These are phyloP conservation scores for Hansenula lynferdii DNA, from an alignment of 1,139 yeast genomes.

Conservation along the genomic window DNA sequence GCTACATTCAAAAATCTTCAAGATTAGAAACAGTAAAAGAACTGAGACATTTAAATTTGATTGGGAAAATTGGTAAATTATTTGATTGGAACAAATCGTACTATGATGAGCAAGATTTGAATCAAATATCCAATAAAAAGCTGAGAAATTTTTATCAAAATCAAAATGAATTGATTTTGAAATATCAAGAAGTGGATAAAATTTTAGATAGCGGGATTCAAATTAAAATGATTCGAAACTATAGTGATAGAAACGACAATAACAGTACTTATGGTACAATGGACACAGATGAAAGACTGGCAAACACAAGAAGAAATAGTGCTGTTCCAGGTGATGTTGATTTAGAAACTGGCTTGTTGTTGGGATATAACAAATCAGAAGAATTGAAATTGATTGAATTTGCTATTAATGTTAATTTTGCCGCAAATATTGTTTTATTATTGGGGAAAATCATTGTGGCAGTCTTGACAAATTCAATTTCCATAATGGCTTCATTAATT, in stretches of 20 bases:
- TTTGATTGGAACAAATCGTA: no score
- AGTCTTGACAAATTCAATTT: slow-evolving; percentile 59
- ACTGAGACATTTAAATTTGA: slow-evolving; percentile 15
- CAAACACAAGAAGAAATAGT: slow-evolving; percentile 22
- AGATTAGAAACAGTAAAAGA: slow-evolving; percentile 12
- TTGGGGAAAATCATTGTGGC: slow-evolving; percentile 62
- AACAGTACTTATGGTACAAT: slow-evolving; percentile 7
- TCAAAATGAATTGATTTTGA: slow-evolving; percentile 57
- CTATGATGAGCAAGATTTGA: slow-evolving; percentile 7
- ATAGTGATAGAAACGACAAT: slow-evolving; percentile 30
- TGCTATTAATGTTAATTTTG: slow-evolving; percentile 65
- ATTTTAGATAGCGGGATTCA: slow-evolving; percentile 72
- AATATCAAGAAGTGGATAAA: slow-evolving; percentile 57
- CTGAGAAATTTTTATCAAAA: slow-evolving; percentile 36
- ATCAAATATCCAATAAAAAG: slow-evolving; percentile 9
- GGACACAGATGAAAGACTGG: slow-evolving; percentile 5
- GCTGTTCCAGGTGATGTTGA: slow-evolving; percentile 60
- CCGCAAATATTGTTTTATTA: slow-evolving; percentile 53
- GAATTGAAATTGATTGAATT: slow-evolving; percentile 41
- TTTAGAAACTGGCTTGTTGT: slow-evolving; percentile 44
- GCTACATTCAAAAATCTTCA: slow-evolving; percentile 13
- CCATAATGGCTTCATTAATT: slow-evolving; percentile 73
- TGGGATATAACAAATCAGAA: slow-evolving; percentile 44
- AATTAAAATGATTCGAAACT: slow-evolving; percentile 56
- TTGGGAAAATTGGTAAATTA: slow-evolving; percentile 12